Base-by-base conservation (phyloP, 805 yeast genomes). In the Metschnikowia kofuensis region DNA sequence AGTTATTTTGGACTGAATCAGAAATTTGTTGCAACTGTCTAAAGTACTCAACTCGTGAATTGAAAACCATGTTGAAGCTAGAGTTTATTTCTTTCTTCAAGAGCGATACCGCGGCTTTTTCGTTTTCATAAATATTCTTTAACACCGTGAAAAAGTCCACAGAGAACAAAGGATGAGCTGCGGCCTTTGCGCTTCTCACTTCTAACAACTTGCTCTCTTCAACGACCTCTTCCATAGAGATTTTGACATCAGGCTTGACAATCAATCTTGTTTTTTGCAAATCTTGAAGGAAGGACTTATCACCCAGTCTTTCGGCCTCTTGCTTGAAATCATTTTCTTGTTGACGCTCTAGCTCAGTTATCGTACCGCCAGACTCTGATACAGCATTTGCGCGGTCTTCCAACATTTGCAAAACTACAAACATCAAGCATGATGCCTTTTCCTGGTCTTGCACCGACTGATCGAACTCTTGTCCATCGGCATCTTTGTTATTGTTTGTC, bases 1-100 rank as follows among this genome's bases (percentile, higher is more conserved):
- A 36, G 15, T 56, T 48, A 64, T 59, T 50, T 7, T 77, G 77
- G 34, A 92, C 91, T 38, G 83, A 83, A 66, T 94, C 98, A 0
- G 97, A 89, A 26, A 91, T 77, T 45, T 77, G 84, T 65, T 94
- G 99, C 30, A 94, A 75, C 52, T 89, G 91, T 57, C 83, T 82
- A 69, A 84, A 94, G 64, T 91, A 94, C 38, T 79, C 86, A 35
- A 92, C 78, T 45, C 92, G 81, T n/a, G 83, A 70, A 65, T 92
- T 94, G 68, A 84, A 92, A 0, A 87, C 76, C 31, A 78, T 77
- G 53, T 89, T 82, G 51, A 84, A 69, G 38, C 72, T 69, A 16
- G 78, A 76, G 37, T 79, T 72, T 12, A 78, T 58, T 50, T 79
- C 85, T 36, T 76, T 74, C 30, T 75, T 76, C 38, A 80, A 55